These are phyloP conservation scores for Neurospora crassa DNA, from an alignment of 2,329 filamentous ascomycete genomes.

Conservation along the genomic window DNA sequence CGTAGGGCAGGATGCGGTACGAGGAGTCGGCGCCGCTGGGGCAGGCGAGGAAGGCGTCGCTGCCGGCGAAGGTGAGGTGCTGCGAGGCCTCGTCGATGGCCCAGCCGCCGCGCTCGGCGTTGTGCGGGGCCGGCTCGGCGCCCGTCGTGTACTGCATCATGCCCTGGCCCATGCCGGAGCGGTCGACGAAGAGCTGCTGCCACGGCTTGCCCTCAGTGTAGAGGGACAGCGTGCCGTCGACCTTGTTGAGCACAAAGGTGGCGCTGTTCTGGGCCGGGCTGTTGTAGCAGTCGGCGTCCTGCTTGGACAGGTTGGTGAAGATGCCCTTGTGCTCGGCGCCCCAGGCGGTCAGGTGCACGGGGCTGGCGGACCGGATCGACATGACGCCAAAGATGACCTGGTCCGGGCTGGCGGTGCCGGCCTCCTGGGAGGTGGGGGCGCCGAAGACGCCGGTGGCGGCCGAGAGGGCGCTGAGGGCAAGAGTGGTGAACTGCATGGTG, in stretches of 20 bases:
- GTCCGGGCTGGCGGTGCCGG: conserved; percentile 18
- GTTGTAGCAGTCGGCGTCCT: conserved; percentile 40
- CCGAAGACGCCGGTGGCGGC: conserved; percentile 19
- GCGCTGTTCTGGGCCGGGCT: conserved; percentile 29
- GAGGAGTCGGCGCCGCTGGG: conserved; percentile 26
- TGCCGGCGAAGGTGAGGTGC: too few relatives aligned
- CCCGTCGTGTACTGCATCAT: conserved; percentile 42
- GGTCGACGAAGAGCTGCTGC: conserved; percentile 45
- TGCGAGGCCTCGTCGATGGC: too few relatives aligned
- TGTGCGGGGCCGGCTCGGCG: conserved; percentile 29
- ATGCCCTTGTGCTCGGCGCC: conserved; percentile 36
- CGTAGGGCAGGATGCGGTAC: conserved; percentile 25
- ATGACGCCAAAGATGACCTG: conserved; percentile 36
- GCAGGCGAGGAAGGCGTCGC: too few relatives aligned
- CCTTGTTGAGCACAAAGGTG: conserved; percentile 36
- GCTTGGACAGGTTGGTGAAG: conserved; percentile 31
- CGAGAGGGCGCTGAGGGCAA: conserved; percentile 45
- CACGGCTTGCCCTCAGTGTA: conserved; percentile 31
- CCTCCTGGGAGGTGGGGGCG: conserved; percentile 20
- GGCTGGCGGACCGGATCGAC: conserved; percentile 38
- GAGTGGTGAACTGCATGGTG: conserved; percentile 37
- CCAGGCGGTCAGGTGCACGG: conserved; percentile 36
- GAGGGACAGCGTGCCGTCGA: conserved; percentile 35
- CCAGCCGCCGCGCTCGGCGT: conserved; percentile 24
- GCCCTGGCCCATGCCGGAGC: conserved; percentile 50